A percentile compares a stretch with the other conserved stretches of the same genome.
phyloP scores from a whole-genome alignment of 768 basidiomycete species.

The Kwoniella heveanensis region DNA sequence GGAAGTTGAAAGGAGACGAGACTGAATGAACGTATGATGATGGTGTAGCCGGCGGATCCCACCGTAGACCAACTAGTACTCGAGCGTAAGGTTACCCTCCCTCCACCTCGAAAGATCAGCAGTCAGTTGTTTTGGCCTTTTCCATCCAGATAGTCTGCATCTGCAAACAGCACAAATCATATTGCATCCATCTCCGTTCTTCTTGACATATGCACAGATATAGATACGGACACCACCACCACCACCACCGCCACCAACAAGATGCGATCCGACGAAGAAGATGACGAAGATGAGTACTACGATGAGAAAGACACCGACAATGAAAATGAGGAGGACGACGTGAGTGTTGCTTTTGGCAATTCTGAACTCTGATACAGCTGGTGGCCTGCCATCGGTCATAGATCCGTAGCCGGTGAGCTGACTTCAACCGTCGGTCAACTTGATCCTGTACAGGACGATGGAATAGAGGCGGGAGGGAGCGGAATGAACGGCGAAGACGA shows the following conservation, averaged over 20 bases:
- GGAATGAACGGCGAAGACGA: conserved; percentile 63
- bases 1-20: background rate
- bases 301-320: conserved; percentile 56
- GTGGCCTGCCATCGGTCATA: no score
- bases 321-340: conserved; percentile 66
- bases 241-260: background rate
- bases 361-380: no score
- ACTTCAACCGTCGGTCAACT: no score
- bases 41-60: no score
- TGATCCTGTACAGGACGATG: conserved; percentile 57
- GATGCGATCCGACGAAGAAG: conserved; percentile 59
- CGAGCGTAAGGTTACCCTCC: no score
- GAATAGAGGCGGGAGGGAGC: conserved; percentile 59
- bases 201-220: conserved; percentile 3
- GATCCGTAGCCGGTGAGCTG: no score
- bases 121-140: no score
- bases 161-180: no score
- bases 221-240: background rate
- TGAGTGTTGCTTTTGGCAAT: no score
- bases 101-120: conserved; percentile 12
- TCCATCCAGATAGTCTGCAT: no score
- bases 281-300: conserved; percentile 64
- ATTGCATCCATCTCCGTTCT: conserved; percentile 3
- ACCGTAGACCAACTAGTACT: no score
- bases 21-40: no score